phyloP scores from a whole-genome alignment of 2,329 filamentous ascomycete genomes.

The Fusarium burgessii region DNA sequence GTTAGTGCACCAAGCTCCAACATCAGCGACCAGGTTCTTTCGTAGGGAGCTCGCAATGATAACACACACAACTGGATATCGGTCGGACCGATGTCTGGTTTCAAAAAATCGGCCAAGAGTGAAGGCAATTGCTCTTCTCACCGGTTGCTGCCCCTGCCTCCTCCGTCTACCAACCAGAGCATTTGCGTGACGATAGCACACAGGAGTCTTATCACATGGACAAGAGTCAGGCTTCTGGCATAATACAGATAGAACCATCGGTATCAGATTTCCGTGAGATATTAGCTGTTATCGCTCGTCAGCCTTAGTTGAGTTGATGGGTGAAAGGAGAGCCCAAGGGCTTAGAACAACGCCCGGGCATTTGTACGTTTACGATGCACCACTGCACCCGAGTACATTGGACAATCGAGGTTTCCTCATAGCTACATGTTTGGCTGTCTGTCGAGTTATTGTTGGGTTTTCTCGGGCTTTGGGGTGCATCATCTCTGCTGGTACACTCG shows the following conservation, averaged over 20 bases:
- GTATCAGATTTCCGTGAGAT: constrained; percentile 1
- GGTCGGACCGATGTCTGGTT: constrained; percentile 40
- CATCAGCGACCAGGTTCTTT: constrained; percentile 8
- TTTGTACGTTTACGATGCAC: constrained; percentile 27
- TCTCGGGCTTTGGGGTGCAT: constrained; percentile 16
- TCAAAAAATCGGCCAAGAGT: constrained; percentile 24
- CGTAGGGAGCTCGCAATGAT: constrained; percentile 13
- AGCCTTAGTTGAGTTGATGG: constrained; percentile 32
- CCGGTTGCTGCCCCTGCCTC: constrained; percentile 45
- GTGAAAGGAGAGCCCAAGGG: constrained; percentile 8
- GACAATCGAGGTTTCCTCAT: constrained; percentile 21
- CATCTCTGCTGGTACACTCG: constrained; percentile 8
- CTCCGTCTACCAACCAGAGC: constrained; percentile 44
- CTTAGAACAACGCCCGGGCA: not conserved
- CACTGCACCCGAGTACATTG: constrained; percentile 18
- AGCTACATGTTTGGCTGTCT: constrained; percentile 22
- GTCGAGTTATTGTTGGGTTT: constrained; percentile 24
- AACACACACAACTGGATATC: constrained; percentile 24
- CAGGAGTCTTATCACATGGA: constrained; percentile 44
- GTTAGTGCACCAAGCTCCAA: constrained; percentile 23
- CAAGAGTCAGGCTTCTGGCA: not conserved
- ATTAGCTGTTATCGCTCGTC: constrained; percentile 32
- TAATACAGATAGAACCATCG: constrained; percentile 5
- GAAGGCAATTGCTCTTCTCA: constrained; percentile 41
- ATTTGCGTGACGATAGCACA: constrained; percentile 46